Percentiles rank a stretch among this genome's conserved stretches.
Conservation (phyloP, 192 early-diverging fungal species). For the Rhizophlyctis rosea region DNA sequence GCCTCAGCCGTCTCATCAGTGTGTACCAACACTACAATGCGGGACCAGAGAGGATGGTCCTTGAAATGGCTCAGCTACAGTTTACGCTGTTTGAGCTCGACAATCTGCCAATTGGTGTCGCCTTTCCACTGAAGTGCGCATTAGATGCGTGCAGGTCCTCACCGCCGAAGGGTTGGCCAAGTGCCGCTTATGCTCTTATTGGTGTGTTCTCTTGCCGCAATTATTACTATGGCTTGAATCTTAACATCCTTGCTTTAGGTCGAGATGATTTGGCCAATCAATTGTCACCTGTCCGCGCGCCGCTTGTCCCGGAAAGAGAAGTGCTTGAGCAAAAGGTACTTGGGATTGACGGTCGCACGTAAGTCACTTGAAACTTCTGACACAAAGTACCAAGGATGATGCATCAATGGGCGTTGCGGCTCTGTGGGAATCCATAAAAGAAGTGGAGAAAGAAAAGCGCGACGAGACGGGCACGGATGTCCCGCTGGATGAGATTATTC, state of each 20-base stretch:
- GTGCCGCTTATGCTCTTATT: conserved; percentile 47
- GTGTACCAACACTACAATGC: too few species aligned
- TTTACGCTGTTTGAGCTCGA: conserved; percentile 42
- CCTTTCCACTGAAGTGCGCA: conserved; percentile 49
- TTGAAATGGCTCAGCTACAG: conserved; percentile 29
- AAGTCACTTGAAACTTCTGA: too few species aligned
- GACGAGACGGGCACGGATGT: too few species aligned
- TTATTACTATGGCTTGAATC: neutral
- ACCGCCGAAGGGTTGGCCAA: conserved; percentile 40
- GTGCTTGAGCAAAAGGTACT: too few species aligned
- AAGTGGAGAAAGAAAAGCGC: too few species aligned
- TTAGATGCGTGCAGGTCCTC: conserved; percentile 46
- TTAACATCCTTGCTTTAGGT: conserved; percentile 17
- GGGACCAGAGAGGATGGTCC: too few species aligned
- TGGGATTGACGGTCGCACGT: too few species aligned
- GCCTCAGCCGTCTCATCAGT: too few species aligned
- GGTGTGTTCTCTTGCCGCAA: conserved; percentile 24
- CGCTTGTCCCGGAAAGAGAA: too few species aligned
- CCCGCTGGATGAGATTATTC: conserved; percentile 31
- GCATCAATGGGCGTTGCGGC: too few species aligned
- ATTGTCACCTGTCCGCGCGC: conserved; percentile 13
- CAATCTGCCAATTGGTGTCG: conserved; percentile 51
- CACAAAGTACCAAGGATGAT: too few species aligned
- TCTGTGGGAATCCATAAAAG: too few species aligned
- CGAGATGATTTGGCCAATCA: conserved; percentile 21